A percentile compares a stretch with the other conserved stretches of the same genome.
Conservation (phyloP, 2,329 filamentous ascomycete species). For the Calonectria multiphialidica region DNA sequence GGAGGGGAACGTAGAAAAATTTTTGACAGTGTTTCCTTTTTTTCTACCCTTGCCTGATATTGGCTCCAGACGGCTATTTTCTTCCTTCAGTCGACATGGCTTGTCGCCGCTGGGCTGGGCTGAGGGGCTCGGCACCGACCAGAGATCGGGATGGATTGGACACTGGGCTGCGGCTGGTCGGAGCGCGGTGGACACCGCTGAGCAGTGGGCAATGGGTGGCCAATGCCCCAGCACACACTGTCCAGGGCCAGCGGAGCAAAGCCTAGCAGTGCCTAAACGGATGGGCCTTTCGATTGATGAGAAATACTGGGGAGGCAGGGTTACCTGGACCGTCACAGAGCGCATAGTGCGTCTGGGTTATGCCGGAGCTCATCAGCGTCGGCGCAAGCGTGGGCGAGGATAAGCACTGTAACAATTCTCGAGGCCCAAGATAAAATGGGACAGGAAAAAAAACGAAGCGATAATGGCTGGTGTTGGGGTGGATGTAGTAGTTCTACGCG, state of each 20-base stretch:
- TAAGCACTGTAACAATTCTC: slow-evolving; percentile 27
- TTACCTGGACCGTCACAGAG: slow-evolving; percentile 7
- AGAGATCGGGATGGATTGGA: slow-evolving; percentile 31
- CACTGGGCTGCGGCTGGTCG: slow-evolving; percentile 28
- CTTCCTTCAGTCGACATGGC: neutral
- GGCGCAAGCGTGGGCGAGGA: slow-evolving; percentile 24
- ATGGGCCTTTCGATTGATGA: slow-evolving; percentile 13
- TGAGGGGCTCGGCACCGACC: slow-evolving; percentile 20
- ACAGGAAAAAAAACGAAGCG: neutral
- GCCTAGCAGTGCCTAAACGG: slow-evolving; percentile 35
- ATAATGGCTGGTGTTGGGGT: slow-evolving; percentile 17
- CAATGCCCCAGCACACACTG: slow-evolving; percentile 40
- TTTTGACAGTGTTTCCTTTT: slow-evolving; percentile 34
- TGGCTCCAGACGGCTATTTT: neutral
- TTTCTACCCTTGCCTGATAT: slow-evolving; percentile 3
- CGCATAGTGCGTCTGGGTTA: slow-evolving; percentile 12
- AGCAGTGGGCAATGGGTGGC: slow-evolving; percentile 33
- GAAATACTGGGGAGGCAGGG: slow-evolving; percentile 24
- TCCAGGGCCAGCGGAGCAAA: slow-evolving; percentile 13
- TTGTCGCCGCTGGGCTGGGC: slow-evolving; percentile 1
- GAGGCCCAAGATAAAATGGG: slow-evolving; percentile 14
- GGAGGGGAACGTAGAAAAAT: slow-evolving; percentile 35
- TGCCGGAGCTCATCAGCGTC: slow-evolving; percentile 24
- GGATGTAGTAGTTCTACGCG: slow-evolving; percentile 5
- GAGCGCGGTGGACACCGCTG: slow-evolving; percentile 31